Percentiles rank a stretch among this genome's conserved stretches.
These are phyloP conservation scores for Russula abietina DNA, from an alignment of 768 basidiomycete species.

Conservation along the genomic window DNA sequence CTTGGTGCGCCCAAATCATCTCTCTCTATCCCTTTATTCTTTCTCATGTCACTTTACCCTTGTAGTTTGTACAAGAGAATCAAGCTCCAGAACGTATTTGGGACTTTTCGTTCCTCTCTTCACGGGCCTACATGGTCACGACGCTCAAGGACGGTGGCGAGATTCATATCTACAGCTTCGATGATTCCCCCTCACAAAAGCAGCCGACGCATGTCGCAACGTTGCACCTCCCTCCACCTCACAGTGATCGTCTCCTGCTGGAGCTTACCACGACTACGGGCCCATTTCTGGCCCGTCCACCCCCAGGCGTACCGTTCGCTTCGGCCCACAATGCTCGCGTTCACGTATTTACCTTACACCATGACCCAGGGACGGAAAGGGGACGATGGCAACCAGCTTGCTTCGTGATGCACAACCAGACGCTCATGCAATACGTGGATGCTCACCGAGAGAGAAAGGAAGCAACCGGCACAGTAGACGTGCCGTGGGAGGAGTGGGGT, in stretches of 20 bases:
- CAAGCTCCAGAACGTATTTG: slow-evolving; percentile 30
- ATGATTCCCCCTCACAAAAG: slow-evolving; percentile 6
- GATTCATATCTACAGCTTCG: slow-evolving; percentile 42
- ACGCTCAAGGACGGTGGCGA: slow-evolving; percentile 32
- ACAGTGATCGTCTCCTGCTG: slow-evolving; percentile 15
- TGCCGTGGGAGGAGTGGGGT: slow-evolving; percentile 40
- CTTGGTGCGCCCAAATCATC: slow-evolving; percentile 34
- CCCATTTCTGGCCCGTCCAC: slow-evolving; percentile 27
- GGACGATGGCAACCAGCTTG: slow-evolving; percentile 26
- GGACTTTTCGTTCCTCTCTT: slow-evolving; percentile 46
- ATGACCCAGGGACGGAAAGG: slow-evolving; percentile 13
- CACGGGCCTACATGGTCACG: slow-evolving; percentile 41
- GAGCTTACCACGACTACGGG: slow-evolving; percentile 29
- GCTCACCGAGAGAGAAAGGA: neutral
- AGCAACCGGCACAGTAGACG: neutral
- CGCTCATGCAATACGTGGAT: slow-evolving; percentile 27
- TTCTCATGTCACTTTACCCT: neutral
- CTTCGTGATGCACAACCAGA: slow-evolving; percentile 34
- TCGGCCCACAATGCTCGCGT: slow-evolving; percentile 26
- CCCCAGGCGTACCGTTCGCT: slow-evolving; percentile 24
- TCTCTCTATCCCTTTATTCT: neutral
- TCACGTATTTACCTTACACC: slow-evolving; percentile 30
- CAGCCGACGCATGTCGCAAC: slow-evolving; percentile 24
- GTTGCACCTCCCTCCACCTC: slow-evolving; percentile 28
- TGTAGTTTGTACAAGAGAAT: slow-evolving; percentile 30